phyloP scores from a whole-genome alignment of 2,329 filamentous ascomycete genomes.

The Exophiala oligosperma region DNA sequence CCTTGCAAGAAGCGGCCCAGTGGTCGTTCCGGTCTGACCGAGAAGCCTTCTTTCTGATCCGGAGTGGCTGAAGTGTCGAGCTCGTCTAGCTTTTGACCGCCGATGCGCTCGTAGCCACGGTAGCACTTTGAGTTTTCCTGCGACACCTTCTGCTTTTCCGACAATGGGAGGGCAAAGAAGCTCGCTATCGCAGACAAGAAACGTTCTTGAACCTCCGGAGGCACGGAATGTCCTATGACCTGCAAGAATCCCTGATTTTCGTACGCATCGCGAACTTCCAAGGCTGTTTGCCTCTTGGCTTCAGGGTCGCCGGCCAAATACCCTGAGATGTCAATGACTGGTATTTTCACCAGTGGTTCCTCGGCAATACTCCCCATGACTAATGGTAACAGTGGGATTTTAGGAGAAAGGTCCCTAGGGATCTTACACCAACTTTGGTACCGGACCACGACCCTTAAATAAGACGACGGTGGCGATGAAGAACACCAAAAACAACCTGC shows the following conservation, averaged over 20 bases:
- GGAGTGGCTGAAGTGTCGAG: conserved; percentile 3
- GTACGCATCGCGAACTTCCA: conserved; percentile 1
- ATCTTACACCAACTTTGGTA: not conserved
- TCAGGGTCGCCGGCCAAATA: conserved; percentile 4
- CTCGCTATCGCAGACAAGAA: conserved; percentile 1
- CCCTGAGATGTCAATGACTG: conserved; percentile 25
- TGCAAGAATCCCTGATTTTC: conserved; percentile 11
- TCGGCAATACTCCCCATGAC: conserved; percentile 6
- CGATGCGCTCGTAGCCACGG: conserved; percentile 5
- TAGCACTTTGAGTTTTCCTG: conserved; percentile 4
- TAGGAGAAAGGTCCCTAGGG: not conserved
- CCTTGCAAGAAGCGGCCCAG: conserved; percentile 1
- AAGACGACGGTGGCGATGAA: no score
- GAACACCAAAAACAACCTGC: no score
- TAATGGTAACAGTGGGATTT: not conserved
- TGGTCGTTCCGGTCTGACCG: not conserved
- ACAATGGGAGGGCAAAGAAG: conserved; percentile 4
- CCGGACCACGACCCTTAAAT: no score
- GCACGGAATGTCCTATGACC: conserved; percentile 4
- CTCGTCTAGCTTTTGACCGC: conserved; percentile 8
- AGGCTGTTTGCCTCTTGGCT: not conserved
- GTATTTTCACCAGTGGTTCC: conserved; percentile 31
- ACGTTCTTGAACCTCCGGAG: not conserved
- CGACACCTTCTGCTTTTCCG: conserved; percentile 5
- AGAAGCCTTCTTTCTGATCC: conserved; percentile 4